A percentile compares a stretch with the other conserved stretches of the same genome.
These are phyloP conservation scores for Mucor sp. DNA, from an alignment of 371 early-diverging fungal genomes.

Conservation along the genomic window DNA sequence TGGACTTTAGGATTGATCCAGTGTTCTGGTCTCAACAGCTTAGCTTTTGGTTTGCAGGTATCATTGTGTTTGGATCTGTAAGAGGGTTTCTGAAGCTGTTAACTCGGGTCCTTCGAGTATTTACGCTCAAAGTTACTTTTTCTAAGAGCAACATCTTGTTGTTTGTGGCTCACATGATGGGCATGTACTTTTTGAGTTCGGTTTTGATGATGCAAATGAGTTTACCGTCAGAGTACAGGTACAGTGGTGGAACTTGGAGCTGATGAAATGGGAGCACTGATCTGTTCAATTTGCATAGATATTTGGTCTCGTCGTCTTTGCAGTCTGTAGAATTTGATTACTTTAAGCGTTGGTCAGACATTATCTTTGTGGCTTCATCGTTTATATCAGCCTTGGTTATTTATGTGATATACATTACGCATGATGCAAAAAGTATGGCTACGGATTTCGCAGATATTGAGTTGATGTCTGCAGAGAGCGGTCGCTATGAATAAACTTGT, in stretches of 20 bases:
- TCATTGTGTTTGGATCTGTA: conserved; percentile 85
- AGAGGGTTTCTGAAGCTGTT: conserved; percentile 84
- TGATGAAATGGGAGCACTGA: background rate
- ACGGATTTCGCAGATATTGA: conserved; percentile 44
- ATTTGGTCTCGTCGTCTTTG: conserved; percentile 78
- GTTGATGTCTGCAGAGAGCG: conserved; percentile 27
- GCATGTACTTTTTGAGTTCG: conserved; percentile 88
- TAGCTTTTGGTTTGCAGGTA: conserved; percentile 88
- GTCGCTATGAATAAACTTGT: background rate
- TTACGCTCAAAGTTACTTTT: conserved; percentile 58
- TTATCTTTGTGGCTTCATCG: conserved; percentile 85
- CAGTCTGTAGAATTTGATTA: conserved; percentile 83
- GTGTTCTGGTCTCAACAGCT: conserved; percentile 90
- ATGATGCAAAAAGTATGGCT: conserved; percentile 41
- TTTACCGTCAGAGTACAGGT: conserved; percentile 83
- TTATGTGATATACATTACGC: conserved; percentile 72
- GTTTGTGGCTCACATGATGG: conserved; percentile 87
- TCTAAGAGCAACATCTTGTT: conserved; percentile 73
- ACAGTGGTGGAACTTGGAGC: background rate
- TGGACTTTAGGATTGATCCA: conserved; percentile 67
- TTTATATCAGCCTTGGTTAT: conserved; percentile 63
- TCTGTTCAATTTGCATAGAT: conserved; percentile 36
- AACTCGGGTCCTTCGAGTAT: conserved; percentile 69
- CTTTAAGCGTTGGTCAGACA: conserved; percentile 93
- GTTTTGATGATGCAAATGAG: conserved; percentile 91